Evolutionary conservation across 2,329 filamentous ascomycete species (phyloP), one percentile per base, ranked within the genome.

Genomic region (Amylocarpus encephaloides): DNA sequence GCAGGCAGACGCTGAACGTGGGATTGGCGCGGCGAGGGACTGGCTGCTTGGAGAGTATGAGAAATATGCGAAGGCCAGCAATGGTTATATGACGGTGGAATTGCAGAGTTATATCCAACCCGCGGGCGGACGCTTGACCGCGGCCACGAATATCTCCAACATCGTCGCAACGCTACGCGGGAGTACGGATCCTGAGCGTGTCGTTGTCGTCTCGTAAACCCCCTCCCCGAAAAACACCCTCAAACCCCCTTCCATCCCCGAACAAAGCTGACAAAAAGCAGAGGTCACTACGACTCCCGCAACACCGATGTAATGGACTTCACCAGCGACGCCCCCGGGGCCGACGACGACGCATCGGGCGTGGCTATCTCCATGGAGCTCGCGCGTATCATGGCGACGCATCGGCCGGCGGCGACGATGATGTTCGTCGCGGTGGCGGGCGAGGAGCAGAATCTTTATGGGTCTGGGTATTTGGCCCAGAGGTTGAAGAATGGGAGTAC

Each of bases 331-430:
- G 72, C 76, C 1, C 78, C 78, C 0, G 78, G 78, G 1, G 77
- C 78, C 0, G 76, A 80, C 52, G 78, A 81, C 58, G 77, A 82
- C 59, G 78, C 75, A 0, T 76, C 71, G 5, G 77, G 77, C 1
- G 75, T 78, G 11, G 74, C 76, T 1, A 66, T 81, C 18, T 71
- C 74, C 0, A 70, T 81, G 59, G 78, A 82, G 63, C 68, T 81
- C 36, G 76, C 77, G 2, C 70, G 77, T 10, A 67, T 80, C 39
- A 67, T 77, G 51, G 71, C 77, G 0, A 73, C 67, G 40, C 68
- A 67, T 10, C 62, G 69, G 33, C 76, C 74, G 1, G 68, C 68
- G 48, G 72, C 76, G 1, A 80, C 76, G 1, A 75, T 81, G 54
- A 73, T 78, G 41, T 78, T 81, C 46, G 76, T 70, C 2, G 76